Evolutionary conservation across 2,329 filamentous ascomycete species (phyloP), one percentile per base, ranked within the genome.

Genomic region (Rasamsonia emersonii): DNA sequence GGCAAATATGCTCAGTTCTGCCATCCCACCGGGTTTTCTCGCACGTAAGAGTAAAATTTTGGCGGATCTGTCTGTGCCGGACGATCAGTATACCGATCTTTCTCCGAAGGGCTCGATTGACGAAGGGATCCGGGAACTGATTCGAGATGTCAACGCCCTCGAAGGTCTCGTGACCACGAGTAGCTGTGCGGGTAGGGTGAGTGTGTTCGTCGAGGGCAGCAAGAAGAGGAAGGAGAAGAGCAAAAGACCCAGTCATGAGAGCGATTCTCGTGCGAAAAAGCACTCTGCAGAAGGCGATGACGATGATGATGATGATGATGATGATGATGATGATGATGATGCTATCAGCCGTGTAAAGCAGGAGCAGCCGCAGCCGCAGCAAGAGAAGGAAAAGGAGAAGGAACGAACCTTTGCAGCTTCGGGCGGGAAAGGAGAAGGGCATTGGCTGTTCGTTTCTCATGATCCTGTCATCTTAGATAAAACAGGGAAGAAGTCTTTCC

Each of bases 61-160:
- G 9, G 61, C 69, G 24, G 73, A 79, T 43, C 76, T 95, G 3
- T 65, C 75, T 6, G 67, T 77, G 3, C 81, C 86, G 1, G 73
- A 75, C 25, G 69, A 67, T 3, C 71, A 82, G 37, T 93, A 94
- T 58, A 74, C 75, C 24, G 89, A 95, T 58, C 71, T 81, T 5
- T 93, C 85, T 1, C 88, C 89, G 3, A 95, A 95, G 63, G 89
- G 88, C 10, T 82, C 78, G 1, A 73, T 96, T 13, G 89, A 96
- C 55, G 73, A 65, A 28, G 81, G 77, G 1, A 86, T 96, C 43
- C 73, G 79, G 28, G 70, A 78, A 14, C 65, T 95, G 33, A 86
- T 96, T 39, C 69, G 71, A 30, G 76, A 82, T 44, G 80, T 96
- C 54, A 96, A 96, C 58, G 55, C 49, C 1, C 52, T 80, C 4